Evolutionary conservation across 306 rosid species (phyloP).

Genomic region (Medicago truncatula): DNA sequence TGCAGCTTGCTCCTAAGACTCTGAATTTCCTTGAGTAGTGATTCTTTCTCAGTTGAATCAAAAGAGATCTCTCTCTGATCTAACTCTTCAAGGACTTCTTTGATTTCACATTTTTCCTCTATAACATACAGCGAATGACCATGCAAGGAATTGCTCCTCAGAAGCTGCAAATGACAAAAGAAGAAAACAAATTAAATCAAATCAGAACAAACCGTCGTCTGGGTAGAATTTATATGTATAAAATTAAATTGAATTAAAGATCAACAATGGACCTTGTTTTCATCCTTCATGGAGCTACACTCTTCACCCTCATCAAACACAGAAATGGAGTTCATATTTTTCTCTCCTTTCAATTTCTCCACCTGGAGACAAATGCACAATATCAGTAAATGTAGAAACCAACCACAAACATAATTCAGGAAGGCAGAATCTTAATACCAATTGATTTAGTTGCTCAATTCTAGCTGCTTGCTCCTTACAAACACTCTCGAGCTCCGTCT

Average conservation of each 20-base stretch:
- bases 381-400: conserved; percentile 36
- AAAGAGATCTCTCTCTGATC: conserved; percentile 44
- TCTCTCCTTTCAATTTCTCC: conserved; percentile 55
- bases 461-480: conserved; percentile 69
- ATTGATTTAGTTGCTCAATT: conserved; percentile 68
- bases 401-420: conserved; percentile 27
- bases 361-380: conserved; percentile 49
- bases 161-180: conserved; percentile 47
- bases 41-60: conserved; percentile 83
- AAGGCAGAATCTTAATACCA: conserved; percentile 56
- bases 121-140: conserved; percentile 39
- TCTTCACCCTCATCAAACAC: conserved; percentile 44
- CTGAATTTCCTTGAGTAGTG: conserved; percentile 82
- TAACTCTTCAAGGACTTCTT: conserved; percentile 70
- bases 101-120: conserved; percentile 69
- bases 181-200: neutral
- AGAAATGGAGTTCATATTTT: conserved; percentile 39
- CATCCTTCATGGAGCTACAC: conserved; percentile 37
- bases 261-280: conserved; percentile 41
- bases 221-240: neutral
- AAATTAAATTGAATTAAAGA: neutral
- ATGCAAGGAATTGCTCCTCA: conserved; percentile 33
- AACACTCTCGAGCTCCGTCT: conserved; percentile 66
- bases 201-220: conserved; percentile 19
- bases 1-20: conserved; percentile 71